Evolutionary conservation across 495 filamentous ascomycete species (phyloP).

Genomic region (Pseudoneurospora amorphoporcata): DNA sequence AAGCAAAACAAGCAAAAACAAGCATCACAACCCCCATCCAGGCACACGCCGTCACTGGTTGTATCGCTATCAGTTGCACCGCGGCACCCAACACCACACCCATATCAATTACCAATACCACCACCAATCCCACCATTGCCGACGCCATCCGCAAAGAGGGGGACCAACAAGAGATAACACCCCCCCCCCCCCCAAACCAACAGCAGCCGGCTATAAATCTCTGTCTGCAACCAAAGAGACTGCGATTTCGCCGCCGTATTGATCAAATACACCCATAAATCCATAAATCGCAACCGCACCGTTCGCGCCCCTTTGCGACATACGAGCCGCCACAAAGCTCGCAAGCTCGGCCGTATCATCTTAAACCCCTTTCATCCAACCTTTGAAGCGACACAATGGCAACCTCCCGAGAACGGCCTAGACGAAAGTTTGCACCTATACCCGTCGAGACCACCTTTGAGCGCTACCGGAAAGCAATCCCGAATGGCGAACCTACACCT

Average conservation of each 20-base stretch:
- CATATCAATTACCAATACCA: background rate
- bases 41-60: background rate
- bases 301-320: background rate
- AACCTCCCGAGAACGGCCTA: conserved; percentile 19
- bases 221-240: background rate
- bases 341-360: background rate
- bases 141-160: background rate
- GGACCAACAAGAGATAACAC: background rate
- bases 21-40: background rate
- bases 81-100: background rate
- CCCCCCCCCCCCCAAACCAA: background rate
- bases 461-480: conserved; percentile 34
- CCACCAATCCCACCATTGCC: background rate
- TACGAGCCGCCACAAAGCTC: background rate
- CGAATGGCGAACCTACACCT: conserved; percentile 38
- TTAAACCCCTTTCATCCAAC: background rate
- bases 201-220: background rate
- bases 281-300: background rate
- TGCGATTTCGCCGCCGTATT: background rate
- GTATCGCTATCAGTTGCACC: background rate
- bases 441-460: conserved; percentile 52
- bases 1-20: background rate
- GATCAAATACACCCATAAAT: background rate
- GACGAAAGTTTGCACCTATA: conserved; percentile 45
- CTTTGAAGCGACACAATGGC: conserved; percentile 11